Evolutionary conservation across 768 basidiomycete species (phyloP).

Genomic region (Naganishia vaughanmartiniae): DNA sequence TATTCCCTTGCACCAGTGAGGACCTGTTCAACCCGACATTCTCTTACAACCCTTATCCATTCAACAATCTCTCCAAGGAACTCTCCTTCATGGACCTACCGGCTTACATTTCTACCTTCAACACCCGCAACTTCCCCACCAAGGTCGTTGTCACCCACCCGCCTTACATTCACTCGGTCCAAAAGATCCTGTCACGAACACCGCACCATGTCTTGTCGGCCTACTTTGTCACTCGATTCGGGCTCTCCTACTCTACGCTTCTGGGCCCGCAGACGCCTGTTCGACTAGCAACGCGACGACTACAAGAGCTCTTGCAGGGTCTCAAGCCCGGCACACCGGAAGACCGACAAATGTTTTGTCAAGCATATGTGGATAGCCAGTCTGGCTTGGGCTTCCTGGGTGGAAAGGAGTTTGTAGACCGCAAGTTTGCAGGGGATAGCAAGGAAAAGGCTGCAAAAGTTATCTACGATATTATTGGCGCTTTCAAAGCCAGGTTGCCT

Average conservation of each 20-base stretch:
- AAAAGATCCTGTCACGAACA: slow-evolving; percentile 67
- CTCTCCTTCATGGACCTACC: slow-evolving; percentile 76
- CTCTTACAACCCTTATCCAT: slow-evolving; percentile 79
- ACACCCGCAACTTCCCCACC: slow-evolving; percentile 66
- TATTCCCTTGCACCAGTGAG: slow-evolving; percentile 57
- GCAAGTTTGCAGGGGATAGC: slow-evolving; percentile 59
- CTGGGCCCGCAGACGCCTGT: slow-evolving; percentile 73
- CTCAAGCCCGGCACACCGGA: slow-evolving; percentile 81
- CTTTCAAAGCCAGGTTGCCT: slow-evolving; percentile 75
- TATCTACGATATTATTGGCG: slow-evolving; percentile 72
- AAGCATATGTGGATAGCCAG: slow-evolving; percentile 65
- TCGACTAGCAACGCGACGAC: slow-evolving; percentile 69
- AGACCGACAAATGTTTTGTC: slow-evolving; percentile 80
- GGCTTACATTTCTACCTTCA: slow-evolving; percentile 81
- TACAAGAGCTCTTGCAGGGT: slow-evolving; percentile 73
- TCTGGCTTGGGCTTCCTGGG: slow-evolving; percentile 73
- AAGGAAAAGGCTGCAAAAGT: slow-evolving; percentile 76
- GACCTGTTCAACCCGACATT: slow-evolving; percentile 72
- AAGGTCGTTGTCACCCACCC: slow-evolving; percentile 80
- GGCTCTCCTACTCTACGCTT: slow-evolving; percentile 62
- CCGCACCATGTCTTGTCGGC: slow-evolving; percentile 72
- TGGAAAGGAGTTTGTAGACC: slow-evolving; percentile 73
- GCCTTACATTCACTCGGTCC: slow-evolving; percentile 67
- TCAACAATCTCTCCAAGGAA: slow-evolving; percentile 66
- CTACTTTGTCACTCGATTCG: slow-evolving; percentile 78